phyloP scores from a whole-genome alignment of 179 eudicot genomes.

The Patellifolia procumbens region DNA sequence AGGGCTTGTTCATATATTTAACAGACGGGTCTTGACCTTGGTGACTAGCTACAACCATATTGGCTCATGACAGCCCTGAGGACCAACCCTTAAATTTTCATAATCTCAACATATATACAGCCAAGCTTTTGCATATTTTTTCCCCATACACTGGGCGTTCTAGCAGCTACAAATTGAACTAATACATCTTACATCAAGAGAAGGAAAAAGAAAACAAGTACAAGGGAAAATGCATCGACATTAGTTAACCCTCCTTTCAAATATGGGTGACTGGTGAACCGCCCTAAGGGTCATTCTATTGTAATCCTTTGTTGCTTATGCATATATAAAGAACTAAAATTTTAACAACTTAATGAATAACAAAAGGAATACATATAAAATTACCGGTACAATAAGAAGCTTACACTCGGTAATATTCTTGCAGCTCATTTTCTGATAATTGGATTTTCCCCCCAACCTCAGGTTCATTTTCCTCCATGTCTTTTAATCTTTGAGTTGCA shows the following conservation, averaged over 20 bases:
- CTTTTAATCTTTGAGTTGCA: slow-evolving; percentile 54
- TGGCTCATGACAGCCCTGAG: too few species aligned
- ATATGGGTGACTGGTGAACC: too few species aligned
- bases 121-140: neutral
- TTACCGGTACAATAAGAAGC: slow-evolving; percentile 24
- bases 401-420: slow-evolving; percentile 81
- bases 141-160: neutral
- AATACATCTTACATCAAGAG: neutral
- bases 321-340: too few species aligned
- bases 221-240: neutral
- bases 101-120: neutral
- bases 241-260: too few species aligned
- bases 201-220: neutral
- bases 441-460: slow-evolving; percentile 82
- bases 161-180: neutral
- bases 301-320: too few species aligned
- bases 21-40: too few species aligned
- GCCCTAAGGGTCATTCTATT: too few species aligned
- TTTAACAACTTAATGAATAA: too few species aligned
- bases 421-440: slow-evolving; percentile 66
- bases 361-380: neutral
- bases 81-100: neutral
- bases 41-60: too few species aligned
- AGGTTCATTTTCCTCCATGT: slow-evolving; percentile 58
- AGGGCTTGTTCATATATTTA: too few species aligned